Percentiles rank a stretch among this genome's conserved stretches.
Evolutionary conservation across 2,329 filamentous ascomycete species (phyloP).

Genomic region (Chaetomium sp.): DNA sequence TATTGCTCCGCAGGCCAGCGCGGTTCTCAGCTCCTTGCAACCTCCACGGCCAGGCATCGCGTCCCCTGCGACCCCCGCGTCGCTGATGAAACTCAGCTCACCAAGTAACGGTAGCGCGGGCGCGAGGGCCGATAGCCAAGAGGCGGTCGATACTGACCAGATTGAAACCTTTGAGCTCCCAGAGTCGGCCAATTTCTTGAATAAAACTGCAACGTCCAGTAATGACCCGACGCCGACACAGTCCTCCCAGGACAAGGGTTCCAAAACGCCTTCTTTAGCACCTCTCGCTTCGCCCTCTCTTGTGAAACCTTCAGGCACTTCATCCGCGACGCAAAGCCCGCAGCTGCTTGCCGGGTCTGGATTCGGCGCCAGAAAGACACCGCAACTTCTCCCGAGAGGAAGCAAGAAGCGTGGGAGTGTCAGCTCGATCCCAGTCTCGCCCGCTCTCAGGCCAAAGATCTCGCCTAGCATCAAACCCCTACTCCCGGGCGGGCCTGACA

Average conservation of each 20-base stretch:
- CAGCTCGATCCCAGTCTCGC: slow-evolving; percentile 76
- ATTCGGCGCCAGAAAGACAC: slow-evolving; percentile 55
- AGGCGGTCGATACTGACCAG: slow-evolving; percentile 51
- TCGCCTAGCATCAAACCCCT: slow-evolving; percentile 94
- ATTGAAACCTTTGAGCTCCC: slow-evolving; percentile 68
- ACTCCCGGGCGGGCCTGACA: slow-evolving; percentile 63
- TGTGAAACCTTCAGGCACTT: slow-evolving; percentile 44
- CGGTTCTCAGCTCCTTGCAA: slow-evolving; percentile 35
- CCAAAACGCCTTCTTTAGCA: slow-evolving; percentile 56
- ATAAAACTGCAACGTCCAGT: slow-evolving; percentile 51
- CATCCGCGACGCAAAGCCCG: slow-evolving; percentile 67
- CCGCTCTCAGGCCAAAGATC: slow-evolving; percentile 83
- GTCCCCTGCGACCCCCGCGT: slow-evolving; percentile 81
- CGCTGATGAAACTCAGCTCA: slow-evolving; percentile 74
- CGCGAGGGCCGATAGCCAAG: slow-evolving; percentile 42
- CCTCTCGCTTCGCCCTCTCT: slow-evolving; percentile 54
- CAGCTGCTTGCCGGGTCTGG: slow-evolving; percentile 60
- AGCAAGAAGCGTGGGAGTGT: slow-evolving; percentile 71
- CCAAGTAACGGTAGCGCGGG: slow-evolving; percentile 54
- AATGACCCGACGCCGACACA: slow-evolving; percentile 45
- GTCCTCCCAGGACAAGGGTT: slow-evolving; percentile 39
- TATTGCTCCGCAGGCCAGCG: slow-evolving; percentile 57
- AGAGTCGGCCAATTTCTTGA: slow-evolving; percentile 62
- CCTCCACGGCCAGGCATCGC: slow-evolving; percentile 44
- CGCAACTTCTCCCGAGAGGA: slow-evolving; percentile 57